Conservation (phyloP, 768 basidiomycete species). For the Paxillus ammoniavirescens region DNA sequence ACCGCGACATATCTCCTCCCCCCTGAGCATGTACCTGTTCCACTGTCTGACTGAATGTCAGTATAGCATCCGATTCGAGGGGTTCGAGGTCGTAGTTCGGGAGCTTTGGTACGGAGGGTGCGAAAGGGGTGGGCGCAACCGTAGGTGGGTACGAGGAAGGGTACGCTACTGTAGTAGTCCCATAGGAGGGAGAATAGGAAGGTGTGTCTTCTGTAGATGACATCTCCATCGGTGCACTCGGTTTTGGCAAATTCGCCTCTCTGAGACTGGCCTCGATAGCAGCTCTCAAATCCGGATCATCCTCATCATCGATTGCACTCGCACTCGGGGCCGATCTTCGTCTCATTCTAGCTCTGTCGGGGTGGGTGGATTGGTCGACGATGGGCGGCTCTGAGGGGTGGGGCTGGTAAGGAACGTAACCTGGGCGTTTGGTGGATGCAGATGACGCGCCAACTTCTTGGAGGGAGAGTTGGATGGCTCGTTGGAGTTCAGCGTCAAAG, state of each 20-base stretch:
- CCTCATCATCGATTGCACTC: conserved; percentile 59
- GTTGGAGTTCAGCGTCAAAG: conserved; percentile 86
- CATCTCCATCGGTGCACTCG: conserved; percentile 70
- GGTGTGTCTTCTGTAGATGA: conserved; percentile 49
- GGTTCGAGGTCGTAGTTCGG: conserved; percentile 82
- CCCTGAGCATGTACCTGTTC: conserved; percentile 81
- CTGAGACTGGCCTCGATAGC: conserved; percentile 94
- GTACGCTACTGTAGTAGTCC: conserved; percentile 33
- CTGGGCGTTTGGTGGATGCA: conserved; percentile 50
- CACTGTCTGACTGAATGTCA: conserved; percentile 89
- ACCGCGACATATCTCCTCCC: conserved; percentile 72
- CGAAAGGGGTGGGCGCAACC: conserved; percentile 30
- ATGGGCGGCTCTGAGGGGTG: conserved; percentile 67
- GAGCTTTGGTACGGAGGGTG: conserved; percentile 48
- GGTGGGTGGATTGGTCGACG: conserved; percentile 55
- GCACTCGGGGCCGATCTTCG: conserved; percentile 20
- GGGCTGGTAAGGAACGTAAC: conserved; percentile 69
- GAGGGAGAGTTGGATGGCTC: conserved; percentile 89
- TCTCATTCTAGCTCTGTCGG: conserved; percentile 17
- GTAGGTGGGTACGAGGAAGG: conserved; percentile 47
- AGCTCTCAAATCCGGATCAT: conserved; percentile 88
- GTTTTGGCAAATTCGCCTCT: conserved; percentile 76
- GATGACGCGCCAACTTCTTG: conserved; percentile 62
- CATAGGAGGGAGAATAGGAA: conserved; percentile 31
- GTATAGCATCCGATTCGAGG: conserved; percentile 78